Conservation (phyloP, 129 eudicot species). For the Flaveria sonorensis region DNA sequence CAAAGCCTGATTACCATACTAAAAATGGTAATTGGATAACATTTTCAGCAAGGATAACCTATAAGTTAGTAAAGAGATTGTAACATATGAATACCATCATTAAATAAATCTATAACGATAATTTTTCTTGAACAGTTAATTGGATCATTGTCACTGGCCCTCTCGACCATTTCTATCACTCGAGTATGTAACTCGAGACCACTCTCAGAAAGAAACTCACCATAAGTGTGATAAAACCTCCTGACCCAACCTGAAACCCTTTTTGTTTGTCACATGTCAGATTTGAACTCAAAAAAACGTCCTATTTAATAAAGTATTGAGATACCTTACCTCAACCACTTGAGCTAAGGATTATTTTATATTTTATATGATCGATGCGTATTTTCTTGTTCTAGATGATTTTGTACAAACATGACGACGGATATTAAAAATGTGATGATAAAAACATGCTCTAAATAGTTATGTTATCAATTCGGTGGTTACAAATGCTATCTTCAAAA, state of each 20-base stretch:
- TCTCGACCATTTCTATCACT: too few relatives aligned
- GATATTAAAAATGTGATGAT: not conserved
- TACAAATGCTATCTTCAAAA: conserved; percentile 24
- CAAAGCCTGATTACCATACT: not conserved
- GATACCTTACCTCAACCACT: too few relatives aligned
- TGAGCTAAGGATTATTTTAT: too few relatives aligned
- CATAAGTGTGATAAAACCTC: too few relatives aligned
- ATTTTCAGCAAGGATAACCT: not conserved
- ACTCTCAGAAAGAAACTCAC: too few relatives aligned
- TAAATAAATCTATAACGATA: not conserved
- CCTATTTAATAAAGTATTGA: too few relatives aligned
- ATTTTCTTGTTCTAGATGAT: not conserved
- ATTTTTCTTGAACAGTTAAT: too few relatives aligned
- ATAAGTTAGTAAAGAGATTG: not conserved
- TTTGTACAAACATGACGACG: not conserved
- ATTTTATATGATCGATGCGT: not conserved
- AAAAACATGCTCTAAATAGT: not conserved
- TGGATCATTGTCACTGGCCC: too few relatives aligned
- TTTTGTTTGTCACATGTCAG: too few relatives aligned
- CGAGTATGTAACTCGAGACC: too few relatives aligned
- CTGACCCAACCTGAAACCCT: too few relatives aligned
- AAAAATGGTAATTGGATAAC: not conserved
- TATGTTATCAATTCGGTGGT: conserved; percentile 1
- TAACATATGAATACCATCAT: not conserved
- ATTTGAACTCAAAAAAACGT: too few relatives aligned